Base-by-base conservation (phyloP, 352 stramenopile species). In the Phytophthora brassicae region DNA sequence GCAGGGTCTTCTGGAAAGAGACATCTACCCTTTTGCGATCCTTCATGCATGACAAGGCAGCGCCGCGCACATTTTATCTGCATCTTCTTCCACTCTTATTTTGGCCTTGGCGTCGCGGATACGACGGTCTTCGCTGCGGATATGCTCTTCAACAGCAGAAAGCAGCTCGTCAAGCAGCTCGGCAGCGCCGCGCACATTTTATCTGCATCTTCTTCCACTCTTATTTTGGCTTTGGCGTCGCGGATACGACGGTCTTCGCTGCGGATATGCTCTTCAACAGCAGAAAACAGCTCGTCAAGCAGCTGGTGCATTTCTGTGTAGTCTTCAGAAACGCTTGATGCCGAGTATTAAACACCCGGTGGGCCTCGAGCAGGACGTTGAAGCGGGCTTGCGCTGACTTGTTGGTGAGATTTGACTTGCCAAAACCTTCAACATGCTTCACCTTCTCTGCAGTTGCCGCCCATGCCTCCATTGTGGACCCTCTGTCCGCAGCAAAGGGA, bases 41-140 rank as follows among this genome's bases (percentile, higher is more conserved):
- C 11, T 57, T 57, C 47, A 57, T 4, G 14, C 50, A 23, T 12
- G 35, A 39, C 6, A 57, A 33, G 13, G 36, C 50, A 8, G 45
- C 50, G 4, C 48, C 49, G 8, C 49, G 23, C 49, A 48, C 24
- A 57, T 4, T 24, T 57, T 57, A 1, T 38, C 50, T 4, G 24
- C 16, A 29, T 57, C 45, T 26, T 41, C 50, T 12, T 57, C 36
- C 4, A 8, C 26, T 31, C 8, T 31, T 4, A 31, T 8, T 31
- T 4, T 41, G 12, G 8, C 12, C 33, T 41, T 41, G 33, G 33
- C 33, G 13, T 17, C 9, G 12, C 33, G 8, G 12, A 17, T 16
- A 41, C 33, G 33, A 16, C 8, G 33, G 12, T 1, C 33, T 41
- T 41, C 33, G 33, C 33, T 17, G 7, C 36, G 22, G 14, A 14